Conservation (phyloP, 2,329 filamentous ascomycete genomes). For the Colletotrichum trifolii region DNA sequence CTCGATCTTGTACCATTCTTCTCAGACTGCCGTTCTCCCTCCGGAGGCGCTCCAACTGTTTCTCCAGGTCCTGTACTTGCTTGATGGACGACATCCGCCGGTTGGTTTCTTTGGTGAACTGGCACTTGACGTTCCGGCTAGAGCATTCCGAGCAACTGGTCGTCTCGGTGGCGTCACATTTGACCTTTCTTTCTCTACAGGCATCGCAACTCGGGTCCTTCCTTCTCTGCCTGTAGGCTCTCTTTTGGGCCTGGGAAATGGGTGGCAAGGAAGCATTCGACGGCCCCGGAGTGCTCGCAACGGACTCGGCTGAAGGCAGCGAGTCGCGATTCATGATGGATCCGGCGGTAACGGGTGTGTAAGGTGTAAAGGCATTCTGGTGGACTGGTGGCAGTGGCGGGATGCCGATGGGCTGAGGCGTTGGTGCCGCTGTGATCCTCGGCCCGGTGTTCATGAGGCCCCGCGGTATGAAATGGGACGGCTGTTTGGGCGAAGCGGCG, state of each 20-base stretch:
- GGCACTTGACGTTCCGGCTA: slow-evolving; percentile 95
- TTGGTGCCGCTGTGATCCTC: slow-evolving; percentile 59
- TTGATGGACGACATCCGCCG: slow-evolving; percentile 99
- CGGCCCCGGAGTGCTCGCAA: slow-evolving; percentile 63
- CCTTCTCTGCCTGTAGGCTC: slow-evolving; percentile 91
- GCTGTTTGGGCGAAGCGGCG: slow-evolving; percentile 67
- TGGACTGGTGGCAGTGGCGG: slow-evolving; percentile 61
- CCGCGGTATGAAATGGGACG: slow-evolving; percentile 61
- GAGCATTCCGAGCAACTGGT: slow-evolving; percentile 97
- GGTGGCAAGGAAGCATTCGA: slow-evolving; percentile 49
- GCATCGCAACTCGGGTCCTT: slow-evolving; percentile 99
- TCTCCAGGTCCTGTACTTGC: slow-evolving; percentile 97
- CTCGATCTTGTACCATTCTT: slow-evolving; percentile 67
- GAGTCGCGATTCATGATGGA: slow-evolving; percentile 69
- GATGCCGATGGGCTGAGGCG: slow-evolving; percentile 65
- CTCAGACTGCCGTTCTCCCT: slow-evolving; percentile 82
- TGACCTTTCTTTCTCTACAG: slow-evolving; percentile 86
- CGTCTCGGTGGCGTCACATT: slow-evolving; percentile 96
- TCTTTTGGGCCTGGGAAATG: slow-evolving; percentile 77
- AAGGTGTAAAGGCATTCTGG: slow-evolving; percentile 61
- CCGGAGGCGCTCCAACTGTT: slow-evolving; percentile 83
- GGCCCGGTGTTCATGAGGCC: slow-evolving; percentile 64
- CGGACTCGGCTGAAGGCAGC: slow-evolving; percentile 68
- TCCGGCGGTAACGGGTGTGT: slow-evolving; percentile 61
- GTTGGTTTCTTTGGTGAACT: slow-evolving; percentile 99